Percentiles rank a stretch among this genome's conserved stretches.
Evolutionary conservation across 2,329 filamentous ascomycete genomes (phyloP).

Genomic region (Sclerotiophoma versabilis): DNA sequence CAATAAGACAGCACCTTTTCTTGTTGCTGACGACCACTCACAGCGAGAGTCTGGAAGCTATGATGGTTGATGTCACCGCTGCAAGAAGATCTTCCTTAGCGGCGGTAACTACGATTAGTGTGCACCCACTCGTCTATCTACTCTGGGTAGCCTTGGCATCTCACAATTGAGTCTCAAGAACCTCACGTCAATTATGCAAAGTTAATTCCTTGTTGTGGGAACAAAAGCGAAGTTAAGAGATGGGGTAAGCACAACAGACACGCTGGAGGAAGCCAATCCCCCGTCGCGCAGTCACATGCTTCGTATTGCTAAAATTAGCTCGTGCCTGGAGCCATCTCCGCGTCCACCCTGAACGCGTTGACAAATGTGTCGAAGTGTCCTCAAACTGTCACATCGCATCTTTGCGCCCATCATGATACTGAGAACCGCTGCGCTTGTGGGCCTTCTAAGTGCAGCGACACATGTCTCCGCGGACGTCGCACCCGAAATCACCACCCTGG

Average conservation of each 20-base stretch:
- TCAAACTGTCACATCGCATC: not conserved
- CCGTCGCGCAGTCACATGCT: constrained; percentile 2
- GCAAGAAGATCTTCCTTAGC: constrained; percentile 10
- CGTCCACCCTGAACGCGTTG: not conserved
- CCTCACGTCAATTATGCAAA: not conserved
- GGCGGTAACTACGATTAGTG: constrained; percentile 14
- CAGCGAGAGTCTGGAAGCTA: not conserved
- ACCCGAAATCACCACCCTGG: constrained; percentile 41
- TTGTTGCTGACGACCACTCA: no score
- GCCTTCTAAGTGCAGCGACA: constrained; percentile 5
- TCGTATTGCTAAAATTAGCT: constrained; percentile 17
- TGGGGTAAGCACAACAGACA: no score
- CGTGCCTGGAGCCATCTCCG: constrained; percentile 6
- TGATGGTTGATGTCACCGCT: constrained; percentile 12
- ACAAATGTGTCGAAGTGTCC: constrained; percentile 21
- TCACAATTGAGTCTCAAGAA: not conserved
- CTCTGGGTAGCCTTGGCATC: not conserved
- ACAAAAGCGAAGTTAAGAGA: no score
- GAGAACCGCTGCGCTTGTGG: constrained; percentile 4
- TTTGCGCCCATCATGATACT: constrained; percentile 23
- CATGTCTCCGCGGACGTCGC: constrained; percentile 26
- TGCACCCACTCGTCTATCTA: not conserved
- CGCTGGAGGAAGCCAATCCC: not conserved
- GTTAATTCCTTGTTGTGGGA: not conserved
- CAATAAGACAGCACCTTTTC: no score